A percentile compares a stretch with the other conserved stretches of the same genome.
Evolutionary conservation across 495 filamentous ascomycete species (phyloP).

Genomic region (Xylaria castorea): DNA sequence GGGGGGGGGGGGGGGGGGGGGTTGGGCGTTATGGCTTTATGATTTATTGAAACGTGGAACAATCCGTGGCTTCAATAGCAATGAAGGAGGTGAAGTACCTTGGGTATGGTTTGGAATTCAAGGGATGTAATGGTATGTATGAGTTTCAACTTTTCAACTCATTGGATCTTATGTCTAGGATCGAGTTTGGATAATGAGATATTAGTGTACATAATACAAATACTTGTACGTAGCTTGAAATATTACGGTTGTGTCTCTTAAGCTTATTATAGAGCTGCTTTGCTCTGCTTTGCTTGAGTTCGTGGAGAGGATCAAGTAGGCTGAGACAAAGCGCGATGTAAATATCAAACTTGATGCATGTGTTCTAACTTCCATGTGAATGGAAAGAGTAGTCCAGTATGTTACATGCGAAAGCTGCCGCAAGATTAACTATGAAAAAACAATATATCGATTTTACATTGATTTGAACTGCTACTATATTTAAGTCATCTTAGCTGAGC

Average conservation of each 20-base stretch:
- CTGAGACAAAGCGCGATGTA: neutral
- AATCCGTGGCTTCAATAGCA: neutral
- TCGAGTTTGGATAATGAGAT: slow-evolving; percentile 9
- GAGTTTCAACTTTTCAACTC: slow-evolving; percentile 8
- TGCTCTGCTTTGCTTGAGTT: neutral
- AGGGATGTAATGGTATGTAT: slow-evolving; percentile 25
- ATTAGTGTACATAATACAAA: slow-evolving; percentile 5
- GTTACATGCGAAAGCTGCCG: neutral
- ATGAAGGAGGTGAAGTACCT: neutral
- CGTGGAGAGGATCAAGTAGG: neutral
- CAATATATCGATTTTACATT: neutral
- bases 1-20: too few species aligned
- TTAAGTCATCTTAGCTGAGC: neutral
- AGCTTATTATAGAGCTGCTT: neutral
- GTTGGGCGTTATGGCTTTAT: neutral
- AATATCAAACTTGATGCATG: neutral
- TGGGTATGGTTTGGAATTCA: neutral
- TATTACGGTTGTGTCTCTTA: neutral
- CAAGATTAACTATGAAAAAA: neutral
- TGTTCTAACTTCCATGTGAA: neutral
- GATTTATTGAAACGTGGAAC: neutral
- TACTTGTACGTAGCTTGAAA: slow-evolving; percentile 16
- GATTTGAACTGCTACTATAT: neutral
- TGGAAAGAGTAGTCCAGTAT: neutral
- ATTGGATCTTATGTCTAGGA: slow-evolving; percentile 20